Conservation (phyloP, 495 filamentous ascomycete species). For the Articulospora tetracladia region DNA sequence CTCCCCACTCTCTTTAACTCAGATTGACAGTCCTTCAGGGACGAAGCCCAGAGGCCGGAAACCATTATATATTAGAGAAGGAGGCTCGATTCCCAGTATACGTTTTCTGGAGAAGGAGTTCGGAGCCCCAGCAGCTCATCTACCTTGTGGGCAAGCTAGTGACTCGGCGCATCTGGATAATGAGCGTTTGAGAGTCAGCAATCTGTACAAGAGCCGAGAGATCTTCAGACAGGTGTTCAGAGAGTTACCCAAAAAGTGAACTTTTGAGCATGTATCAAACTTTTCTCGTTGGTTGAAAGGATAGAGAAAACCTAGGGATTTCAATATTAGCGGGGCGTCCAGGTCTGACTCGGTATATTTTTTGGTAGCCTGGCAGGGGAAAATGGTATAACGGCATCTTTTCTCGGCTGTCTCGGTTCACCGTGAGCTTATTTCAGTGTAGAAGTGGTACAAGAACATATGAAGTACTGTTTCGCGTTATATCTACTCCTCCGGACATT, state of each 20-base stretch:
- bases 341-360: no score
- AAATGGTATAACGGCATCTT: no score
- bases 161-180: constrained; percentile 94
- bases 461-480: no score
- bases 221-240: constrained; percentile 86
- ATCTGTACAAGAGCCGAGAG: constrained; percentile 85
- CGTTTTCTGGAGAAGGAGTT: constrained; percentile 95
- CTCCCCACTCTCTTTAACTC: neutral
- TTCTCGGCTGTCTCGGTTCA: no score
- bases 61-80: constrained; percentile 91
- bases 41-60: constrained; percentile 33
- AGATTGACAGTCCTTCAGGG: neutral
- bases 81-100: constrained; percentile 89
- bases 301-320: neutral
- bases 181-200: constrained; percentile 80
- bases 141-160: constrained; percentile 93
- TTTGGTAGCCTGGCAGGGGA: no score
- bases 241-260: constrained; percentile 54
- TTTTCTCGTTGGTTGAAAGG: no score
- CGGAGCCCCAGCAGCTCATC: constrained; percentile 82
- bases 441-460: no score
- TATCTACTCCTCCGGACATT: no score
- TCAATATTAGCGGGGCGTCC: no score
- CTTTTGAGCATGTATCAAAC: no score
- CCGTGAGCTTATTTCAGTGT: no score